Evolutionary conservation across 345 rosid species (phyloP), one percentile per base, ranked within the genome.

Genomic region (Orychophragmus violaceus): DNA sequence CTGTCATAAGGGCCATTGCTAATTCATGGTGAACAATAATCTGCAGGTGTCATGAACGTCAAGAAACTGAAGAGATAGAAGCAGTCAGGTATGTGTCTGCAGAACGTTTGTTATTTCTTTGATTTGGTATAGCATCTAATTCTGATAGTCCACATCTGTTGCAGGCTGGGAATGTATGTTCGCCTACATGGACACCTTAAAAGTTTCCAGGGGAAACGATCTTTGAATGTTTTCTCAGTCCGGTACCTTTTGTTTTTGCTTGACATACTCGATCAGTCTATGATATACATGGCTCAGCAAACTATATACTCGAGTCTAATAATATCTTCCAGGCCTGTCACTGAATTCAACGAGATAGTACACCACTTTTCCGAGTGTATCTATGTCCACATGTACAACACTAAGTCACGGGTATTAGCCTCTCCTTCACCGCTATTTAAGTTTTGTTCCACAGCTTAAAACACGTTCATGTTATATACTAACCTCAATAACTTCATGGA

Each of bases 361-460:
- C 73, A 75, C 78, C 97, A 94, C 72, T 94, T 94, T 66, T 55
- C 83, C 4, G 99, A 94, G 83, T 94, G 97, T 56, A 84, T 90
- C 59, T 94, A 80, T 71, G 97, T 94, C 67, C 97, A 88, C 61
- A 48, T 81, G 76, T 83, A 85, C 74, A 86, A 94, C 81, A 81
- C 84, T 70, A 90, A 70, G 79, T 62, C 80, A 71, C 84, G 78
- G 97, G 99, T 94, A 88, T 62, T 60, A 65, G 28, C 74, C 70
- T 50, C 44, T 29, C 44, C 19, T 45, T 44, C 22, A 7, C 33
- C 8, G 5, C 4, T 5, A 27, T 33, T 58, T 24, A 61, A 60
- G 14, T 64, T 33, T 13, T 65, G 23, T 41, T 59, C 58, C 24
- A 17, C 33, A 36, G 18, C 59, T 13, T 61, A 6, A 59, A 18